A percentile compares a stretch with the other conserved stretches of the same genome.
Conservation (phyloP, 352 stramenopile genomes). For the Phytophthora agathidicida region DNA sequence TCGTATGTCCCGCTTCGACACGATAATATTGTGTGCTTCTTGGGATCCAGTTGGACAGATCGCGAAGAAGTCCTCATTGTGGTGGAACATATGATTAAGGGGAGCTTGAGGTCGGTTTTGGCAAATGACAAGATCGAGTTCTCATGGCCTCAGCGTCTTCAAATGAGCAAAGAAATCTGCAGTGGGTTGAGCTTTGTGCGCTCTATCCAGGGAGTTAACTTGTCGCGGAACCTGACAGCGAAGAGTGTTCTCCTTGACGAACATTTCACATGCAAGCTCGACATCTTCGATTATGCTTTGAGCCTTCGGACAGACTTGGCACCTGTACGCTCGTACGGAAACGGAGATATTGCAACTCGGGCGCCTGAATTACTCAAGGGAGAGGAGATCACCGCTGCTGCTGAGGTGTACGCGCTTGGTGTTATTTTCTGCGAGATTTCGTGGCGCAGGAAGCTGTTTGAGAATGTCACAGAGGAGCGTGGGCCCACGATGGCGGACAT, state of each 20-base stretch:
- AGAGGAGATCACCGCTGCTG: constrained; percentile 44
- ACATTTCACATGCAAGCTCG: constrained; percentile 74
- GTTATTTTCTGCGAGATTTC: constrained; percentile 81
- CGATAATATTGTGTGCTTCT: constrained; percentile 68
- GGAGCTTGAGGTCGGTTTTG: constrained; percentile 63
- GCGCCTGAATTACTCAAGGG: constrained; percentile 67
- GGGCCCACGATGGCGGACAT: constrained; percentile 68
- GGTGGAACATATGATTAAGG: constrained; percentile 79
- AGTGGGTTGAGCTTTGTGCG: constrained; percentile 59
- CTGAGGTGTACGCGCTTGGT: constrained; percentile 75
- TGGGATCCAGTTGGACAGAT: constrained; percentile 62
- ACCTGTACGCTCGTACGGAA: constrained; percentile 53
- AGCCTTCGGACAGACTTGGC: constrained; percentile 48
- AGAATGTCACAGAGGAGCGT: constrained; percentile 48
- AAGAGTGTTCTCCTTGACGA: constrained; percentile 62
- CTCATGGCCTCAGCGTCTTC: constrained; percentile 52
- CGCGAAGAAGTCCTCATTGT: constrained; percentile 73
- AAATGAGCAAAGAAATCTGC: constrained; percentile 62
- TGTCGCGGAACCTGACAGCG: constrained; percentile 61
- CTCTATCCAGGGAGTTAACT: constrained; percentile 33
- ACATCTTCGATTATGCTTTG: constrained; percentile 74
- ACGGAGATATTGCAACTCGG: constrained; percentile 60
- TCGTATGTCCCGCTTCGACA: constrained; percentile 72
- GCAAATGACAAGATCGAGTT: constrained; percentile 53
- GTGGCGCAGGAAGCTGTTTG: constrained; percentile 46